A percentile compares a stretch with the other conserved stretches of the same genome.
Conservation (phyloP, 805 yeast genomes). For the Ascoidea tarda region DNA sequence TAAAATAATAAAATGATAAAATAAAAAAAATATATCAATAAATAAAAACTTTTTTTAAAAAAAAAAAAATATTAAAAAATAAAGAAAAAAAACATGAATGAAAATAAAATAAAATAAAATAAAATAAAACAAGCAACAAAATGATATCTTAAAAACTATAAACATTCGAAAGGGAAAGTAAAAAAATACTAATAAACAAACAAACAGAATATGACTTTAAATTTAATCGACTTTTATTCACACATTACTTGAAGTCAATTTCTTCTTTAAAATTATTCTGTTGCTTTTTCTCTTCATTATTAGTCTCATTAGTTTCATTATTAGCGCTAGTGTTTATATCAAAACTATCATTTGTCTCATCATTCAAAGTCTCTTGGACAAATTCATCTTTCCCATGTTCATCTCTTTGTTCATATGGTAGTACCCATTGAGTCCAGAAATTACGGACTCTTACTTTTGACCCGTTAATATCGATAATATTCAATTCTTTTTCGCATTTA, state of each 20-base stretch:
- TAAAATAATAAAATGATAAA: too few relatives aligned
- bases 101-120: not conserved
- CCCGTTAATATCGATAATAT: constrained; percentile 21
- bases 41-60: not conserved
- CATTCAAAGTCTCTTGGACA: not conserved
- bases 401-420: constrained; percentile 15
- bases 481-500: constrained; percentile 18
- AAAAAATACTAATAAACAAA: not conserved
- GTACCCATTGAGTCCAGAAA: constrained; percentile 55
- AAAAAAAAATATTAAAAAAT: not conserved
- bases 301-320: not conserved
- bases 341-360: not conserved
- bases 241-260: too few relatives aligned
- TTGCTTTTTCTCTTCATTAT: not conserved
- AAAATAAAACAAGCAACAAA: not conserved
- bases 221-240: not conserved
- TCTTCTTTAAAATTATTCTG: too few relatives aligned
- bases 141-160: not conserved
- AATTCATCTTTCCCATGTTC: constrained; percentile 4
- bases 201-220: not conserved
- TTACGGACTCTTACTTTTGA: constrained; percentile 45
- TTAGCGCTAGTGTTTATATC: not conserved
- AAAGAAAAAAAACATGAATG: not conserved
- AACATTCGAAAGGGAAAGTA: not conserved
- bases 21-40: too few relatives aligned